Base-by-base conservation (phyloP, 2,329 filamentous ascomycete genomes). In the Cryphonectria parasitica region DNA sequence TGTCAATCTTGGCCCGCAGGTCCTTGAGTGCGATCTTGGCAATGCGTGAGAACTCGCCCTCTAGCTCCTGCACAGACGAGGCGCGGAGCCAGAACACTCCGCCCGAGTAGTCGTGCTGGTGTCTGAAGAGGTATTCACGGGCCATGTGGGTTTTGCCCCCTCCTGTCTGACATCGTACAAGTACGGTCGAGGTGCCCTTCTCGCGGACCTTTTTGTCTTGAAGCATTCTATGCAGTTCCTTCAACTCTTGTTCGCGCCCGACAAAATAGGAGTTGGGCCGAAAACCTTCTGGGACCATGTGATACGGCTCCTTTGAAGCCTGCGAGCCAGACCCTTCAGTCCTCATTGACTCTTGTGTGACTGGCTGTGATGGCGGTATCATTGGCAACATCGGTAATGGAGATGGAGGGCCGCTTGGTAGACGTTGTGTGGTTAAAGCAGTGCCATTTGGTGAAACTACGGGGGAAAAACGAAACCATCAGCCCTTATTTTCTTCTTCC, bases 31-130 rank as follows among this genome's bases (percentile, higher is more conserved):
- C 84, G 22, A 85, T 86, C 76, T 87, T 86, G 1, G 88, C 89
- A 72, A 92, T 90, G 64, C 89, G 87, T 87, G 88, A 90, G 76
- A 87, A 92, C 43, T 88, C 88, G 64, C 88, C 86, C 67, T 86
- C 86, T 45, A 89, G 82, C 65, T 90, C 88, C 67, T 87, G 81
- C 3, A 83, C 77, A 0, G 87, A 88, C 73, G 89, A 90, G 11
- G 89, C 88, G 64, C 89, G 85, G 22, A 92, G 84, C 91, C 91
- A 93, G 77, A 91, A 93, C 60, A 92, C 84, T 1, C 91, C 91
- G 1, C 89, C 90, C 0, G 87, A 85, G 74, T 90, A 92, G 71
- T 87, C 81, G 5, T 83, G 79, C 49, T 83, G 86, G 74, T 91
- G 86, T 5, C 82, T 78, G 74, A 89, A 91, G 41, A 91, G 86